Conservation (phyloP, 1,139 yeast genomes). For the Debaryomyces robertsiae region DNA sequence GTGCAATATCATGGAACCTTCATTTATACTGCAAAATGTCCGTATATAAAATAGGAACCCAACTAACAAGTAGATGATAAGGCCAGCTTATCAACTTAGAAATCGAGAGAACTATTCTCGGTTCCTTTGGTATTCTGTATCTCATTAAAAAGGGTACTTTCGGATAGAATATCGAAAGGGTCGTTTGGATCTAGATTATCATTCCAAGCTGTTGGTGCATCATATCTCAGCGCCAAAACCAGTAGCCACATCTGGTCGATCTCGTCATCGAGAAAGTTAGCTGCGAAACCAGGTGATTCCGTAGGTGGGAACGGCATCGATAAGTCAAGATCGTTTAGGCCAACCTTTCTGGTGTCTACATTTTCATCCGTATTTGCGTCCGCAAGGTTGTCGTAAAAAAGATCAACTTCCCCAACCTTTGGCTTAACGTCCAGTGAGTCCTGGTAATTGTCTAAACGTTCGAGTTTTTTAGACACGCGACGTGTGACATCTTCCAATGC, state of each 20-base stretch:
- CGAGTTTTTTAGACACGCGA: constrained; percentile 11
- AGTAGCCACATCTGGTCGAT: constrained; percentile 36
- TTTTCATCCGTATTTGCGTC: neutral
- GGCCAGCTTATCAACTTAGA: no score
- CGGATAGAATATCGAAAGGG: neutral
- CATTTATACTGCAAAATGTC: no score
- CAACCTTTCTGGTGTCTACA: neutral
- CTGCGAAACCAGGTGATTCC: constrained; percentile 4
- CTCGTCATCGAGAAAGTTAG: constrained; percentile 17
- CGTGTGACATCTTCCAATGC: constrained; percentile 20
- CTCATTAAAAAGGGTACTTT: neutral
- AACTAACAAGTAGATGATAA: no score
- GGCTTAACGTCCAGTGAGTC: constrained; percentile 15
- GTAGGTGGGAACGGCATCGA: neutral
- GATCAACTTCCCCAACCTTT: neutral
- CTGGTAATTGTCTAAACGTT: constrained; percentile 16
- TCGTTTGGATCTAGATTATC: neutral
- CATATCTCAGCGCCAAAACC: constrained; percentile 29
- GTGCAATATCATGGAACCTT: no score
- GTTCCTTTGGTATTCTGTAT: no score
- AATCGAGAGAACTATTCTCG: no score
- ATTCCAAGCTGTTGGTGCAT: constrained; percentile 11
- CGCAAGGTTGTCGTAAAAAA: neutral
- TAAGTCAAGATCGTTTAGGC: constrained; percentile 13
- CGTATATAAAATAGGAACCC: no score